Conservation (phyloP, 2,329 filamentous ascomycete genomes). For the Aspergillus melleus region DNA sequence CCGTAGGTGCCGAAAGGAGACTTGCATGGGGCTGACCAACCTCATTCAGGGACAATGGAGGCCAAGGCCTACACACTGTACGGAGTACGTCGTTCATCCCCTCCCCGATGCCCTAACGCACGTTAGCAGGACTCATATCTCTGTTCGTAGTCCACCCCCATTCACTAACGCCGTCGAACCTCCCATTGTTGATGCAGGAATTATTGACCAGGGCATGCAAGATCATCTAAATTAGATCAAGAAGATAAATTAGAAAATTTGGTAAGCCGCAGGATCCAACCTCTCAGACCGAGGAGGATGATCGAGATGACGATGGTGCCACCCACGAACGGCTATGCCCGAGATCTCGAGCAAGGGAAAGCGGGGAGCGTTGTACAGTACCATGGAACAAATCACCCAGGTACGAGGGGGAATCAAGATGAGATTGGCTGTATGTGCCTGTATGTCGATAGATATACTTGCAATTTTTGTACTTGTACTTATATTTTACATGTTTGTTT, state of each 20-base stretch:
- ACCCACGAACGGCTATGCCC: slow-evolving; percentile 25
- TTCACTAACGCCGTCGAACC: neutral
- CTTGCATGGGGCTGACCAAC: neutral
- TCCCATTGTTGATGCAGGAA: neutral
- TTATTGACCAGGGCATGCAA: neutral
- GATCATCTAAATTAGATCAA: neutral
- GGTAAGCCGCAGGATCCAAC: neutral
- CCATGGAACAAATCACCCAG: slow-evolving; percentile 23
- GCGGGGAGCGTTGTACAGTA: slow-evolving; percentile 23
- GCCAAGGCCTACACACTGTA: neutral
- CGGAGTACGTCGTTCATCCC: neutral
- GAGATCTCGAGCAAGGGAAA: slow-evolving; percentile 29
- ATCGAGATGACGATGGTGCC: slow-evolving; percentile 20
- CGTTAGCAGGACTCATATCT: neutral
- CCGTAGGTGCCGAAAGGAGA: neutral
- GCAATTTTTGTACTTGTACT: too few species aligned
- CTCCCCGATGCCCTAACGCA: neutral
- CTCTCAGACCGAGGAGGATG: slow-evolving; percentile 1
- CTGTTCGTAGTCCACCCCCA: neutral
- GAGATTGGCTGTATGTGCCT: neutral
- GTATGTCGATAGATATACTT: too few species aligned
- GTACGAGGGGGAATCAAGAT: slow-evolving; percentile 8
- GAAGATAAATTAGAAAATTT: slow-evolving; percentile 1
- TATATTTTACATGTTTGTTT: too few species aligned
- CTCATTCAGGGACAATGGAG: neutral